These are phyloP conservation scores for Paracoccidioides lutzii DNA, from an alignment of 2,329 filamentous ascomycete genomes.

Conservation along the genomic window DNA sequence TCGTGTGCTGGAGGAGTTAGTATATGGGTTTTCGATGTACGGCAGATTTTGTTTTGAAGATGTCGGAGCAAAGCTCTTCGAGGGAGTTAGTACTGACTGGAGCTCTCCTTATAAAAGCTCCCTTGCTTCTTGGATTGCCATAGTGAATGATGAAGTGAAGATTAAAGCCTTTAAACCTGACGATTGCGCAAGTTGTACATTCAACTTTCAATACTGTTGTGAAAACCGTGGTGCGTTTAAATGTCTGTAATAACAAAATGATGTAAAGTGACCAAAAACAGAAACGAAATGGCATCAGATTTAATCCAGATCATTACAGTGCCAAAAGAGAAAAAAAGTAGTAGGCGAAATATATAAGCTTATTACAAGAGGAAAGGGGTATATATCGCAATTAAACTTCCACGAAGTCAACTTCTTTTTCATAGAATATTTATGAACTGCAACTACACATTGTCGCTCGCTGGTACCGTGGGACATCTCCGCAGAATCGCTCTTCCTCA, in stretches of 20 bases:
- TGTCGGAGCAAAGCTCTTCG: neutral
- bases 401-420: neutral
- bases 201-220: neutral
- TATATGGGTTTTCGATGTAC: no score
- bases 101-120: neutral
- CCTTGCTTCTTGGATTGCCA: neutral
- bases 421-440: constrained; percentile 52
- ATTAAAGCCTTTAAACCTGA: neutral
- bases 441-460: constrained; percentile 90
- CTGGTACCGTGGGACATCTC: constrained; percentile 66
- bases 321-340: neutral
- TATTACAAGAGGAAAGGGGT: neutral
- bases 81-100: neutral
- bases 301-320: neutral
- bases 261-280: neutral
- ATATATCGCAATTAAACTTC: neutral
- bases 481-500: constrained; percentile 72
- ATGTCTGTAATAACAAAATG: neutral
- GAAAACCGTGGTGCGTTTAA: no score
- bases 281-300: neutral
- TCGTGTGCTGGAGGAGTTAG: no score
- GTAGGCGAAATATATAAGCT: neutral
- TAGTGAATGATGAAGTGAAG: neutral
- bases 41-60: no score
- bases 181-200: neutral